Evolutionary conservation across 768 basidiomycete genomes (phyloP), one percentile per base, ranked within the genome.

Genomic region (Clathrus columnatus): DNA sequence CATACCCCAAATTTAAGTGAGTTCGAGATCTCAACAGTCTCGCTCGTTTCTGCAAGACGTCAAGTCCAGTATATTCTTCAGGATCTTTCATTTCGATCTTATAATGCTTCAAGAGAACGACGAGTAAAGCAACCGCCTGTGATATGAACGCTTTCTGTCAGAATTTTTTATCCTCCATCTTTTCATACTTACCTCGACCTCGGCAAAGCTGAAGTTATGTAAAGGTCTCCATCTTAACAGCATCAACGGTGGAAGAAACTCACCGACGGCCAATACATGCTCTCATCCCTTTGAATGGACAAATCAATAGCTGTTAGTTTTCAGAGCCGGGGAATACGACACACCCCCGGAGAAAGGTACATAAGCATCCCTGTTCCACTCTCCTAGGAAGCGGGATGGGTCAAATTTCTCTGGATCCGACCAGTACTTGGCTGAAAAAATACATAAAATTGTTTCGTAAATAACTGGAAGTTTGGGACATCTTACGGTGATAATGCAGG

Each of bases 401-500:
- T 51, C 42, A 36, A 57, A 57, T 27, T 20, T 29, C 21, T 41
- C 11, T 26, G 56, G 56, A 4, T 53, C 45, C 11, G 32, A 29
- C 56, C 56, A 57, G 18, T 44, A 57, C 7, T 42, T 27, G 2
- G 56, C 56, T 57, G 8, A 32, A 32, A 32, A 24, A 46, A 18
- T n/a, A n/a, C n/a, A n/a, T n/a, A 32, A 32, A 16, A 32, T 7
- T 32, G 30, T 32, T 32, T 32, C 16, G 30, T 7, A 32, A 21
- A 16, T 21, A 45, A 3, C 29, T 28, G 41, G 24, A 10, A 36
- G 20, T 27, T 18, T 11, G 30, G 5, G 5, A 7, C 11, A 36
- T 55, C 75, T 36, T 64, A 79, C 78, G 76, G 60, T 80, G 80
- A 57, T 79, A 73, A 58, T 80, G 79, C 24, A 80, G 56, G 7